Evolutionary conservation across 345 rosid genomes (phyloP), one percentile per base, ranked within the genome.

Genomic region (Odontarrhena argentea): DNA sequence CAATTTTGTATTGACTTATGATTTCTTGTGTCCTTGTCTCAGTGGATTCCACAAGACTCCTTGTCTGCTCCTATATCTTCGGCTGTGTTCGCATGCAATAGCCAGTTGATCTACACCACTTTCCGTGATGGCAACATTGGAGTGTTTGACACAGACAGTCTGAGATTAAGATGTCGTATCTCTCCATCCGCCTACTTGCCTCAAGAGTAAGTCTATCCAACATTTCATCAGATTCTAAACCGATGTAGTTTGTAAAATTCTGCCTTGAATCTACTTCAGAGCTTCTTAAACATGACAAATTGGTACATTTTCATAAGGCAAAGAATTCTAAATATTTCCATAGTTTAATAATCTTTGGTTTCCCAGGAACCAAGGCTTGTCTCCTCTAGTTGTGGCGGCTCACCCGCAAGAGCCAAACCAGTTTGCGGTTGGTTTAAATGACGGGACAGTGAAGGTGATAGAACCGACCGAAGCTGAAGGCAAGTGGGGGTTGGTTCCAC

Each of bases 21-120:
- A 45, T 61, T 35, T 30, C 11, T 70, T 53, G 68, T 70, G 61
- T 62, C 22, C 14, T 35, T 70, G 74, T 44, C 74, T 67, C 85
- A 92, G 95, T 92, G 98, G 98, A 65, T 77, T 32, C 87, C 95
- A 15, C 95, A 89, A 78, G 95, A 89, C 47, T 75, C 53, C 4
- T 52, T 88, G 55, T 76, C 88, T 9, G 88, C 91, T 2, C 92
- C 94, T 11, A 74, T 93, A 77, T 77, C 98, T 53, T 79, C 67
- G 65, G 98, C 94, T 1, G 75, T 78, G 60, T 90, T 83, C 76
- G 74, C 97, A 8, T 88, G 98, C 77, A 82, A 90, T 68, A 88
- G 92, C 77, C 96, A 88, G 72, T 71, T 87, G 41, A 76, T 93
- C 61, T 93, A 77, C 57, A 85, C 91, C 6, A 59, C 89, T 45